Base-by-base conservation (phyloP, 2,329 filamentous ascomycete genomes). In the Talaromyces albobiverticillius region DNA sequence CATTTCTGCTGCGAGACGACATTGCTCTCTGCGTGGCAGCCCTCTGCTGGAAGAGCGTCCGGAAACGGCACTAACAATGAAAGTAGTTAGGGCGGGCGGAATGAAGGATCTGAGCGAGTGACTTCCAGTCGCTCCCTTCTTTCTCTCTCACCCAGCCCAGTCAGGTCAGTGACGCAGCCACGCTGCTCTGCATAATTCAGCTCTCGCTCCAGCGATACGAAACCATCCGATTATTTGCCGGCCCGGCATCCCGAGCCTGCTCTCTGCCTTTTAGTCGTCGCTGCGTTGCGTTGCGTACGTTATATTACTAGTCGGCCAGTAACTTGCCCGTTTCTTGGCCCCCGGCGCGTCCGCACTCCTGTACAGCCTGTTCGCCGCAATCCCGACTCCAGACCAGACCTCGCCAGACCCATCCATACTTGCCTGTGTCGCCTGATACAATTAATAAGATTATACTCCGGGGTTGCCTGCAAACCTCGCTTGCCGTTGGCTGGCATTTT, bases 391-490 rank as follows among this genome's bases (percentile, higher is more conserved):
- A 54, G 32, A 23, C 34, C 55, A 40, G 46, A 26, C 34, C 43
- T 43, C 29, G 42, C 52, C 46, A 56, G 54, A 56, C 54, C 50
- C 54, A 56, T 51, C 51, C 54, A 52, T 41, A 29, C 46, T 56
- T 38, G 25, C 50, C 48, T 40, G 46, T 51, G 42, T 48, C 54
- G 50, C 49, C 48, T 53, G 49, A 48, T 41, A 47, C 48, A 29
- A 5, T 14, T n/a, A 36, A 14, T 36, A n/a, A 36, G 47, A 23
- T 20, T 8, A 20, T 22, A 11, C 36, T 41, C 47, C 47, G 23
- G 22, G 41, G 14, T 31, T 32, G 16, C 29, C 29, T 45, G 20
- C 26, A 22, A 46, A 32, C 22, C 31, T 26, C 26, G 23, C 32
- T 42, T 36, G 10, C 42, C 42, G 32, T n/a, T 38, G 59, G 56